These are phyloP conservation scores for Hypoxylon crocopeplum DNA, from an alignment of 495 filamentous ascomycete genomes.

Conservation along the genomic window DNA sequence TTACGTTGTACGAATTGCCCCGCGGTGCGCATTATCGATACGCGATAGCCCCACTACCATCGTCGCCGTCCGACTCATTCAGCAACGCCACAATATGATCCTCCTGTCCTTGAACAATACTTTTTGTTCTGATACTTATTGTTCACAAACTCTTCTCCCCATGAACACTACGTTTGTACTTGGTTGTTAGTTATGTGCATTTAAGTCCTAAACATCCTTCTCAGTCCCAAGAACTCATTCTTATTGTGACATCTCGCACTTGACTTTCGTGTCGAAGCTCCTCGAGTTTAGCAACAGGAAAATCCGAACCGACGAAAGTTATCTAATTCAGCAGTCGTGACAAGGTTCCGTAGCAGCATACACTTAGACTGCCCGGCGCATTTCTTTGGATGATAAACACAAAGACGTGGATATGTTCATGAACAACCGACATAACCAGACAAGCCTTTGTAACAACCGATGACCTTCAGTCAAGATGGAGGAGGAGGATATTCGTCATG, in stretches of 20 bases:
- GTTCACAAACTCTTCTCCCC: no score
- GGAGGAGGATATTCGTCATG: slow-evolving; percentile 73
- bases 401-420: slow-evolving; percentile 30
- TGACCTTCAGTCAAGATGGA: slow-evolving; percentile 42
- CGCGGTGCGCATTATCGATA: slow-evolving; percentile 27
- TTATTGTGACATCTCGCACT: no score
- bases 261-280: background rate
- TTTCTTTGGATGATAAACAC: background rate
- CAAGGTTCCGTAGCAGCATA: no score
- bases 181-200: background rate
- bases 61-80: slow-evolving; percentile 33
- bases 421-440: slow-evolving; percentile 9
- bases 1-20: slow-evolving; percentile 20
- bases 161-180: no score
- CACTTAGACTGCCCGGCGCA: no score
- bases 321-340: no score
- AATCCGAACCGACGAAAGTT: background rate
- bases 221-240: background rate
- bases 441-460: slow-evolving; percentile 26
- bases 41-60: slow-evolving; percentile 24
- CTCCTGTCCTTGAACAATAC: no score
- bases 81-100: slow-evolving; percentile 3
- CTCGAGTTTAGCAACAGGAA: background rate
- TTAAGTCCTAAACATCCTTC: background rate
- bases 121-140: no score